phyloP scores from a whole-genome alignment of 1,139 yeast genomes.

The Pichia sp. region DNA sequence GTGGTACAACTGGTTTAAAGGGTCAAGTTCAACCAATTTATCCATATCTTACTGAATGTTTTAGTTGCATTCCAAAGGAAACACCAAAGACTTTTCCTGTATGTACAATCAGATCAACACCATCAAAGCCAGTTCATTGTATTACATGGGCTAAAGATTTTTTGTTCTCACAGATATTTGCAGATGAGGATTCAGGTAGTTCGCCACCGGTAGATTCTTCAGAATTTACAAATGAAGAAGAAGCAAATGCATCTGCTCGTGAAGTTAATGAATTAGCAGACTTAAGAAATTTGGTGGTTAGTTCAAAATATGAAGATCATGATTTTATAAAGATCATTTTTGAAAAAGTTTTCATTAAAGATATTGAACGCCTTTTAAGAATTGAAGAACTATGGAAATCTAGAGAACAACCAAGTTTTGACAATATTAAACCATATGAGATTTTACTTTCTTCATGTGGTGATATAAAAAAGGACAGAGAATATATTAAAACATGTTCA shows the following conservation, averaged over 20 bases:
- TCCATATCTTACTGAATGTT: conserved; percentile 83
- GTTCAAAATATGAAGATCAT: conserved; percentile 21
- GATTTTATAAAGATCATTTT: conserved; percentile 41
- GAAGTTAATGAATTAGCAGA: conserved; percentile 75
- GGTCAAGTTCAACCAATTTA: conserved; percentile 92
- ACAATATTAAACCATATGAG: neutral
- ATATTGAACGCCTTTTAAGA: conserved; percentile 63
- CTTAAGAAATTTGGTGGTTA: conserved; percentile 43
- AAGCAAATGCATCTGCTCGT: conserved; percentile 58
- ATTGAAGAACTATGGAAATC: conserved; percentile 79
- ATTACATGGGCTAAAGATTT: conserved; percentile 97
- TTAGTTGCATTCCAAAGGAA: conserved; percentile 82
- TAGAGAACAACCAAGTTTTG: conserved; percentile 50
- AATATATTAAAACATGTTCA: conserved; percentile 1
- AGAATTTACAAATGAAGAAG: conserved; percentile 59
- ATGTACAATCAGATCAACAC: conserved; percentile 94
- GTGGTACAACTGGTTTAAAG: conserved; percentile 91
- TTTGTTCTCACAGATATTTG: conserved; percentile 76
- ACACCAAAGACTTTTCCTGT: conserved; percentile 91
- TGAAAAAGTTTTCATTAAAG: conserved; percentile 54
- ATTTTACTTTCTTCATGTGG: neutral
- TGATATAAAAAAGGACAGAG: neutral
- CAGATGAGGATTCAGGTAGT: conserved; percentile 34
- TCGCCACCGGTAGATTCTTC: conserved; percentile 31
- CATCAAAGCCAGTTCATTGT: conserved; percentile 93